Percentiles rank a stretch among this genome's conserved stretches.
Evolutionary conservation across 306 rosid genomes (phyloP).

Genomic region (Gynostemma pentaphyllum): DNA sequence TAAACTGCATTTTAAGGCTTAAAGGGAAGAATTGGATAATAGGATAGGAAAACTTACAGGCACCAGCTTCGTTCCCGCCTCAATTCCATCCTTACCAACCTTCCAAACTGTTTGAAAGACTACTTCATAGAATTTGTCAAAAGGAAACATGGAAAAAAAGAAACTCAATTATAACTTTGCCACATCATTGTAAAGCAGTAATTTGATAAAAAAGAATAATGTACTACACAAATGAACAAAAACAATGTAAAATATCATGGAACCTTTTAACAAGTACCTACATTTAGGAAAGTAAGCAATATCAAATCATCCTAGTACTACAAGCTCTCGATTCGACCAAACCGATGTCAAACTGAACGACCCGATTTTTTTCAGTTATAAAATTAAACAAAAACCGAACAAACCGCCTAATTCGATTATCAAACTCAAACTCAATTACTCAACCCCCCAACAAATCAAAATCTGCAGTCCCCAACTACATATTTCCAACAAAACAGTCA

Average conservation of each 20-base stretch:
- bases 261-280: neutral
- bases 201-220: neutral
- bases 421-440: too few species aligned
- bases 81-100: slow-evolving; percentile 75
- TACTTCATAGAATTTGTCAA: slow-evolving; percentile 16
- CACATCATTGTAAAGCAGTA: neutral
- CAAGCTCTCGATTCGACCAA: too few species aligned
- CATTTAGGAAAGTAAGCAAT: neutral
- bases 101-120: slow-evolving; percentile 61
- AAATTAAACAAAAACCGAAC: too few species aligned
- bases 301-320: too few species aligned
- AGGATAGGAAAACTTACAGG: slow-evolving; percentile 25
- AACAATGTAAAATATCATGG: neutral
- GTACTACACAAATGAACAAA: neutral
- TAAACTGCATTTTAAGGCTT: neutral
- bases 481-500: too few species aligned
- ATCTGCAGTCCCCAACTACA: too few species aligned
- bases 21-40: neutral
- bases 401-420: too few species aligned
- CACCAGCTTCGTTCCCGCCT: slow-evolving; percentile 47
- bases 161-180: neutral
- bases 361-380: too few species aligned
- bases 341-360: too few species aligned
- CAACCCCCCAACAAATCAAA: too few species aligned
- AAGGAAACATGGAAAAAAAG: neutral